Base-by-base conservation (phyloP, 441 rosid species). In the Erysimum pusillum region DNA sequence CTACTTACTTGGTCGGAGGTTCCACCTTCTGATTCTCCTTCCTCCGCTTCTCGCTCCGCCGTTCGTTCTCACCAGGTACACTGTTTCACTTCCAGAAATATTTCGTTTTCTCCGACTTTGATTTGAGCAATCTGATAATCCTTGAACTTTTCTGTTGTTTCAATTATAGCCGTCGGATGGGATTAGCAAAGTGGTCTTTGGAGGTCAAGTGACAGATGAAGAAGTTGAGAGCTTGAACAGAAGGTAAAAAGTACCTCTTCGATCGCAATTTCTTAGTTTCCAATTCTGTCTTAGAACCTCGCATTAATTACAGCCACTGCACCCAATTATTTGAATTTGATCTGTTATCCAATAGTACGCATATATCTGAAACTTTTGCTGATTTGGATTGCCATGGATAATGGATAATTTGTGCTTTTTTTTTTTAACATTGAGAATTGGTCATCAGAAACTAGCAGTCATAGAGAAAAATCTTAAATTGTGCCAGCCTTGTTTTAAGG, bases 171-270 rank as follows among this genome's bases (percentile, higher is more conserved):
- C 98, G 63, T 96, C 99, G 34, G 98, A 94, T 87, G 97, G 97
- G 79, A 89, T 96, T 78, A 85, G 92, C 54, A 96, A 87, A 81
- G 98, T 91, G 74, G 97, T 96, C 73, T 96, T 93, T 74, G 99
- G 99, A 3, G 99, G 99, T 49, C 98, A 93, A 83, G 96, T 96
- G 60, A 93, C 98, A 1, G 99, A 91, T 44, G 98, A 93, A 85
- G 99, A 93, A 81, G 78, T 73, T 48, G 97, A 90, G 84, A 88
- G 90, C 82, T 85, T 96, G 72, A 91, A 89, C 83, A 86, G 78
- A 79, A 88, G 96, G 99, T 96, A 32, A 83, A 78, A 84, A 87
- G 82, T 70, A 39, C 67, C 38, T 25, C 1, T 41, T 65, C 9
- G 0, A 51, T 64, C 57, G 1, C 41, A 9, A 5, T 35, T 35